Conservation (phyloP, 2,329 filamentous ascomycete genomes). For the Plenodomus biglobosus region DNA sequence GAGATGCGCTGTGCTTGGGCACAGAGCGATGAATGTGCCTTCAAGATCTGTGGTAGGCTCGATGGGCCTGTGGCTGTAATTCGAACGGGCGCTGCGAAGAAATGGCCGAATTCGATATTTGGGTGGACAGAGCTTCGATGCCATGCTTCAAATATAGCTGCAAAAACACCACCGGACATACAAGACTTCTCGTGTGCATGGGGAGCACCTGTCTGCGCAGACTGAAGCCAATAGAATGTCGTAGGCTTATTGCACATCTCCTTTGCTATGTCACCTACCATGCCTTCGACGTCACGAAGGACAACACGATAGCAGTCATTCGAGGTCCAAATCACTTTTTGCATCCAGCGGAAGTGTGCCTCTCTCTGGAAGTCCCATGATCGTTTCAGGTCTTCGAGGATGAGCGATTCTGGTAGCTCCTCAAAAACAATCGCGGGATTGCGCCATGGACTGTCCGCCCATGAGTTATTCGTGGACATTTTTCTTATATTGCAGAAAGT, state of each 20-base stretch:
- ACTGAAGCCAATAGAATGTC: constrained; percentile 14
- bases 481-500: constrained; percentile 3
- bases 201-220: constrained; percentile 8
- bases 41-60: constrained; percentile 8
- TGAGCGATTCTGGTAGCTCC: constrained; percentile 7
- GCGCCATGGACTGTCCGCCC: constrained; percentile 11
- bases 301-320: constrained; percentile 4
- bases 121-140: constrained; percentile 5
- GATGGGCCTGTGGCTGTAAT: constrained; percentile 12
- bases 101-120: constrained; percentile 19
- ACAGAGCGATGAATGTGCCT: constrained; percentile 12
- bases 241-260: constrained; percentile 17
- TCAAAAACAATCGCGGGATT: constrained; percentile 7
- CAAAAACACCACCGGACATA: constrained; percentile 10
- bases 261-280: constrained; percentile 9
- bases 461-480: constrained; percentile 6
- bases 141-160: constrained; percentile 16
- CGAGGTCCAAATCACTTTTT: constrained; percentile 8
- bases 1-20: constrained; percentile 8
- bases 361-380: constrained; percentile 16
- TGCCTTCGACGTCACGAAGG: constrained; percentile 9
- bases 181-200: constrained; percentile 3
- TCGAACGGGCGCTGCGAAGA: constrained; percentile 14
- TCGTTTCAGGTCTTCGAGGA: constrained; percentile 12
- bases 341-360: constrained; percentile 10